Evolutionary conservation across 495 filamentous ascomycete genomes (phyloP).

Genomic region (Letharia columbiana): DNA sequence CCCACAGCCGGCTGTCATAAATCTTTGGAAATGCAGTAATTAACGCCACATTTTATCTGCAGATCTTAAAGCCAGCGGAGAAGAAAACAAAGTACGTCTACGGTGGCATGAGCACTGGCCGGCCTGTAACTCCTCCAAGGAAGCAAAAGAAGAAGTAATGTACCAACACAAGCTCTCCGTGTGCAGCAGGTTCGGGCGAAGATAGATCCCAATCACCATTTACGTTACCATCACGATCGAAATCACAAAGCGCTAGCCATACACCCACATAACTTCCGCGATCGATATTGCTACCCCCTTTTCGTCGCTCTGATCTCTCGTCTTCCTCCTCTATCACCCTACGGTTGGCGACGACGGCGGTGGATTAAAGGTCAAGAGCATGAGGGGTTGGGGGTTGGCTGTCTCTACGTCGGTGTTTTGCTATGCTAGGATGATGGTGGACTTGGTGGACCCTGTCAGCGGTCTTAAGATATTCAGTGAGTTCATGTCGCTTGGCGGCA

Average conservation of each 20-base stretch:
- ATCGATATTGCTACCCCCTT: conserved; percentile 14
- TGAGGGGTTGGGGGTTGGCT: conserved; percentile 6
- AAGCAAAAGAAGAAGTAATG: conserved; percentile 80
- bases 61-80: conserved; percentile 99
- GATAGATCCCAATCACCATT: conserved; percentile 48
- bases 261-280: conserved; percentile 8
- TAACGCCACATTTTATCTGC: neutral
- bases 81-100: conserved; percentile 99
- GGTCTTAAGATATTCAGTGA: conserved; percentile 14
- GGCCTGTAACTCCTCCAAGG: conserved; percentile 82
- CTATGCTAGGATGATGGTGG: conserved; percentile 17
- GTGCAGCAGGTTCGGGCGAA: conserved; percentile 93
- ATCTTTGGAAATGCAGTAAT: neutral
- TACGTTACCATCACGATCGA: conserved; percentile 16
- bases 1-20: neutral
- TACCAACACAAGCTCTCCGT: conserved; percentile 70
- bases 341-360: conserved; percentile 15
- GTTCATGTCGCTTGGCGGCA: conserved; percentile 16
- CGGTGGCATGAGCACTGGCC: conserved; percentile 77
- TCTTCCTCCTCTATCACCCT: conserved; percentile 12
- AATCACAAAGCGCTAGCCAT: conserved; percentile 12
- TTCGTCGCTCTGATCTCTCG: conserved; percentile 13
- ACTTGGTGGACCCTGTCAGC: conserved; percentile 12
- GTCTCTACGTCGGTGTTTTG: conserved; percentile 12
- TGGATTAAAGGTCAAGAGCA: conserved; percentile 10